Percentiles rank a stretch among this genome's conserved stretches.
These are phyloP conservation scores for Russula sp. DNA, from an alignment of 768 basidiomycete genomes.

Conservation along the genomic window DNA sequence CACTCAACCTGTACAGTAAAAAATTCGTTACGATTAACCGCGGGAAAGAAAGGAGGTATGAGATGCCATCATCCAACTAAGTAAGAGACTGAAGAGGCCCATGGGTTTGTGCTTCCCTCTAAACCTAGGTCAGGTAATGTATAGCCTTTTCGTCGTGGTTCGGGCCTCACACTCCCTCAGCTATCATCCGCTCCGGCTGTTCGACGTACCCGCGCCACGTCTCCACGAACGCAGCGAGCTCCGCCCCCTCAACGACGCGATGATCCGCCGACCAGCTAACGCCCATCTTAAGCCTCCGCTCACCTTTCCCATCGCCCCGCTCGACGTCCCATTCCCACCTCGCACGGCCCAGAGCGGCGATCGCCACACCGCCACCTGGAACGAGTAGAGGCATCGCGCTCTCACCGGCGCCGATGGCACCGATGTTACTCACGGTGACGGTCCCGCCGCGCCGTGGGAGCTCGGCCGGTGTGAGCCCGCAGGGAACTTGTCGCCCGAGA, in stretches of 20 bases:
- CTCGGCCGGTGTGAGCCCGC: constrained; percentile 59
- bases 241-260: constrained; percentile 83
- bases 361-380: constrained; percentile 80
- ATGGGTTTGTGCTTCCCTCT: background rate
- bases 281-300: constrained; percentile 55
- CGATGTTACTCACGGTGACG: constrained; percentile 78
- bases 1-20: no score
- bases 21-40: background rate
- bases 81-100: background rate
- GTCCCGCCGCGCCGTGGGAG: constrained; percentile 78
- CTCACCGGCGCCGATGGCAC: constrained; percentile 71
- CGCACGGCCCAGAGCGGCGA: constrained; percentile 76
- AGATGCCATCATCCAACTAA: background rate
- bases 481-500: constrained; percentile 66
- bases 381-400: constrained; percentile 73
- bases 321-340: constrained; percentile 76
- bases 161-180: constrained; percentile 40
- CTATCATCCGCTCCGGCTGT: constrained; percentile 66
- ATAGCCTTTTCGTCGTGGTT: background rate
- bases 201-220: constrained; percentile 81
- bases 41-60: background rate
- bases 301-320: constrained; percentile 46
- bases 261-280: constrained; percentile 88
- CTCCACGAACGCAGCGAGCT: constrained; percentile 86
- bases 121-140: background rate